A percentile compares a stretch with the other conserved stretches of the same genome.
phyloP scores from a whole-genome alignment of 768 basidiomycete genomes.

The Ephemerocybe angulata region DNA sequence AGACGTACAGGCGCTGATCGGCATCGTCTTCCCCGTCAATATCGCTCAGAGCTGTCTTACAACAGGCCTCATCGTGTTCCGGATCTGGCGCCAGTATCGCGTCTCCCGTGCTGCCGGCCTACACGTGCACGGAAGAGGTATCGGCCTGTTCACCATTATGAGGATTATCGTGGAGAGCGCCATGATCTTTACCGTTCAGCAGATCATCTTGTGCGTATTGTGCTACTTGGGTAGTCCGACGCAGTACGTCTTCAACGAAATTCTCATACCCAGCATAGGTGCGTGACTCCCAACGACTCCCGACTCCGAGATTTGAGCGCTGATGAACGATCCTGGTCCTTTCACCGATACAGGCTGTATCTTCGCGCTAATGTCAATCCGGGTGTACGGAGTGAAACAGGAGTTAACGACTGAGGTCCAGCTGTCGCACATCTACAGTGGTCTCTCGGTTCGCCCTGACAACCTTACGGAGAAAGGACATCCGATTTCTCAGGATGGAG shows the following conservation, averaged over 20 bases:
- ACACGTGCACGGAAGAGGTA: not conserved
- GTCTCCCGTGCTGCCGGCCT: not conserved
- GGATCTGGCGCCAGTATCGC: not conserved
- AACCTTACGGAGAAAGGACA: too few relatives aligned
- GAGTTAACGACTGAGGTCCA: too few relatives aligned
- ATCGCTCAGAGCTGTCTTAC: slow-evolving; percentile 1
- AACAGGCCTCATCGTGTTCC: not conserved
- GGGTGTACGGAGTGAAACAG: too few relatives aligned
- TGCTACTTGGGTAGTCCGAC: not conserved
- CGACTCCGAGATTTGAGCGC: too few relatives aligned
- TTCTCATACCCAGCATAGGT: not conserved
- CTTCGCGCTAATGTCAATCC: too few relatives aligned
- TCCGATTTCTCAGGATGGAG: too few relatives aligned
- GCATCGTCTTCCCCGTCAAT: not conserved
- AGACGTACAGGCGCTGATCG: not conserved
- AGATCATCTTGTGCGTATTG: not conserved
- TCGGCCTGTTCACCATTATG: not conserved
- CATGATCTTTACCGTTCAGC: not conserved
- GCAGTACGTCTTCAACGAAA: not conserved
- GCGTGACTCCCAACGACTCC: too few relatives aligned
- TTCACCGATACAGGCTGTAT: too few relatives aligned
- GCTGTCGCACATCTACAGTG: too few relatives aligned
- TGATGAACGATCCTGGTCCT: too few relatives aligned
- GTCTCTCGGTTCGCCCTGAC: too few relatives aligned
- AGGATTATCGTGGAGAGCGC: not conserved